These are phyloP conservation scores for Colletotrichum sp. DNA, from an alignment of 2,329 filamentous ascomycete genomes.

Conservation along the genomic window DNA sequence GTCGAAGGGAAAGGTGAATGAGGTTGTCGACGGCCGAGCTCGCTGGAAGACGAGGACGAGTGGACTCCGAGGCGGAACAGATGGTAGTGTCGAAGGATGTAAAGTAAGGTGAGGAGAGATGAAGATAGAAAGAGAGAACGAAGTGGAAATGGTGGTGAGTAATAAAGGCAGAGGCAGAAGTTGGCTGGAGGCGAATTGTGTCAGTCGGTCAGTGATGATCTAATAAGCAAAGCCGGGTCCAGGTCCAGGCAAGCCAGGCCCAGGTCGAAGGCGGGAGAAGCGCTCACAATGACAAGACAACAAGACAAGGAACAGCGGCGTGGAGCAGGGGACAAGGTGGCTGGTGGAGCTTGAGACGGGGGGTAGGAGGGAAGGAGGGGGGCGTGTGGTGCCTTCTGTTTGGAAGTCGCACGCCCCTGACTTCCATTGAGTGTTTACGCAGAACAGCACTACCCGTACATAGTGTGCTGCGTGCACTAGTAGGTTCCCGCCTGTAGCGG, in stretches of 20 bases:
- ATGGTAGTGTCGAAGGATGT: not conserved
- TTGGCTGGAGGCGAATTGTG: conserved; percentile 19
- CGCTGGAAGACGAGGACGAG: not conserved
- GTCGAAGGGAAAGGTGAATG: not conserved
- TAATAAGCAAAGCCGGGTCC: conserved; percentile 19
- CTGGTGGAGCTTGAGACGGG: conserved; percentile 9
- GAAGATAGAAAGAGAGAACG: not conserved
- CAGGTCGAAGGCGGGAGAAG: conserved; percentile 22
- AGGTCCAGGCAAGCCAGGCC: conserved; percentile 10
- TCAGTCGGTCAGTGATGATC: conserved; percentile 19
- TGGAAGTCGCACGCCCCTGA: not conserved
- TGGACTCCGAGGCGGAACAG: not conserved
- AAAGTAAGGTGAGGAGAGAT: not conserved
- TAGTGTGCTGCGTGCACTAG: not conserved
- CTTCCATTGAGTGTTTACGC: not conserved
- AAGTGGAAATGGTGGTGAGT: conserved; percentile 2
- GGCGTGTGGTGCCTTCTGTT: not conserved
- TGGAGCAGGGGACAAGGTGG: conserved; percentile 20
- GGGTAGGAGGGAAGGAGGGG: not conserved
- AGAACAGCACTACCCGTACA: not conserved
- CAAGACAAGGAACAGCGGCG: conserved; percentile 16
- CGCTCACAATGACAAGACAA: conserved; percentile 20
- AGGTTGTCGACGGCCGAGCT: not conserved
- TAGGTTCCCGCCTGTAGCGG: not conserved
- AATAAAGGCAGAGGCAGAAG: conserved; percentile 10